These are phyloP conservation scores for Brettanomyces bruxellensis DNA, from an alignment of 805 yeast species.

Conservation along the genomic window DNA sequence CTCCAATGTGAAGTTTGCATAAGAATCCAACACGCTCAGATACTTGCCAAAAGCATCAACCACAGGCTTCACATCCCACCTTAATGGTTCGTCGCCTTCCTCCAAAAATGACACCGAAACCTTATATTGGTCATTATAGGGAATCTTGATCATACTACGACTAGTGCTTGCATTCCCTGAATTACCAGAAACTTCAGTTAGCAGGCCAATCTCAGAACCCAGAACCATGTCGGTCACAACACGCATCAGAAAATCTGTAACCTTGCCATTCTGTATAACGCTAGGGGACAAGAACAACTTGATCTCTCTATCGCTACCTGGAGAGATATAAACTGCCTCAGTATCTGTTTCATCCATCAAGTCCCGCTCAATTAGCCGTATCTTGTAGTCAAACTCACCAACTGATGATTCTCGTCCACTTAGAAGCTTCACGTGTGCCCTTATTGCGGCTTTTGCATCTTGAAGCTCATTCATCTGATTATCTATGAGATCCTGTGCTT, in stretches of 20 bases:
- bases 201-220: conserved; percentile 26
- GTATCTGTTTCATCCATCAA: conserved; percentile 11
- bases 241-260: conserved; percentile 28
- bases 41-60: conserved; percentile 40
- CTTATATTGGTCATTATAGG: conserved; percentile 60
- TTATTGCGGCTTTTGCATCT: conserved; percentile 14
- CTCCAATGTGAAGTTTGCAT: conserved; percentile 67
- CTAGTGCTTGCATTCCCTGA: too few species aligned
- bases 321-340: conserved; percentile 26
- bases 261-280: conserved; percentile 18
- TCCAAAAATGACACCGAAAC: conserved; percentile 66
- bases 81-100: conserved; percentile 57
- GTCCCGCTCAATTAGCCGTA: conserved; percentile 15
- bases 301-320: conserved; percentile 26
- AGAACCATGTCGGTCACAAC: conserved; percentile 33
- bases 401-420: conserved; percentile 16
- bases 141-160: conserved; percentile 31
- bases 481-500: conserved; percentile 30
- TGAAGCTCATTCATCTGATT: conserved; percentile 6
- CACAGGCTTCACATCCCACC: conserved; percentile 58
- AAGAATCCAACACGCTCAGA: conserved; percentile 38
- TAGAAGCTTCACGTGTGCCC: conserved; percentile 25
- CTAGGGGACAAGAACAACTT: conserved; percentile 23
- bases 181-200: conserved; percentile 5
- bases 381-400: conserved; percentile 22